Base-by-base conservation (phyloP, 2,329 filamentous ascomycete species). In the Pseudocercospora pini-densiflorae region DNA sequence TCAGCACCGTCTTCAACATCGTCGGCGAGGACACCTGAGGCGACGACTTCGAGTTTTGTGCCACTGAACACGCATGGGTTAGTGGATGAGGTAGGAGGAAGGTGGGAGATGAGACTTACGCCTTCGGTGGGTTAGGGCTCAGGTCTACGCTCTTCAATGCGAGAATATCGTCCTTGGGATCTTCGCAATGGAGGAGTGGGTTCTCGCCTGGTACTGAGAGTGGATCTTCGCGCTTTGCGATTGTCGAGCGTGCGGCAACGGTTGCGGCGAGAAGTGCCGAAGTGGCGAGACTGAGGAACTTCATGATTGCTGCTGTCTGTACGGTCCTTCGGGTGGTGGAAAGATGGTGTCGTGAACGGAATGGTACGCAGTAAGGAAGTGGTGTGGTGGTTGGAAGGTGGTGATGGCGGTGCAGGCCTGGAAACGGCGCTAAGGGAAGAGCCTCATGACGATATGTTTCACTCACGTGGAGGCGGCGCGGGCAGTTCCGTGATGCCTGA, bases 161-260 rank as follows among this genome's bases (percentile, higher is more conserved):
- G 72, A 97, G 83, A 64, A 94, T 86, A 78, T 97, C 89, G 60
- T 88, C 79, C 58, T 81, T 80, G 65, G 92, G 91, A 68, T 92
- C 86, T 65, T 83, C 81, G 71, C 95, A 99, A 81, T 91, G 92
- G 76, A 88, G 83, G 66, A 99, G 85, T 31, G 95, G 94, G 77
- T 94, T 97, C 59, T 94, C 84, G 78, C 95, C 94, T 0, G 92
- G 90, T 16, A 97, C 91, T 71, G 89, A 86, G 78, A 87, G 83
- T 54, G 87, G 82, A 59, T 82, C 79, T 62, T 82, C 80, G 60
- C 66, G 57, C 58, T 68, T 65, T 59, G 71, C 67, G 61, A 73
- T 63, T 61, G 66, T 71, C 36, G 73, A 72, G 53, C 72, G 71
- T 16, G 76, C 75, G 53, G 73, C 66, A 63, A 70, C 76, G 68